Evolutionary conservation across 495 filamentous ascomycete genomes (phyloP), one percentile per base, ranked within the genome.

Genomic region (Articulospora tetracladia): DNA sequence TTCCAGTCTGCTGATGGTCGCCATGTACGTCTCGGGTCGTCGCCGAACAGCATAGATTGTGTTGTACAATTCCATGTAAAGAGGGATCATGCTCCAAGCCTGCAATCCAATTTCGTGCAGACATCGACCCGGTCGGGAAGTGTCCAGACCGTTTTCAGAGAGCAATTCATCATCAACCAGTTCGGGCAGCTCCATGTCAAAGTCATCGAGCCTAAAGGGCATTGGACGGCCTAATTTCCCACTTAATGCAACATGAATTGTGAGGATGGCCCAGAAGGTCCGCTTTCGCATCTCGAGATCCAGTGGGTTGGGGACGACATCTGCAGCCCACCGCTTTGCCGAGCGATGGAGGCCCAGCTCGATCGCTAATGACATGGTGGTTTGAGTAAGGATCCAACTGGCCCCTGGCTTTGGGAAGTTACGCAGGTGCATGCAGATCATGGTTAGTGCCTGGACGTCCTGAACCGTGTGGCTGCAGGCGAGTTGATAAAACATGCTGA

Each of bases 321-420:
- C 75, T 0, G 80, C 72, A 1, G 77, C 72, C 80, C 83, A 84
- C 48, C 77, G 81, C 61, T 85, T 89, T 26, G 79, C 77, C 11
- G 86, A 89, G 25, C 90, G 77, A 68, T 93, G 90, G 0, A 92
- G 70, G 30, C 88, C 87, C 46, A 90, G 68, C 63, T 92, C 89
- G 53, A 92, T 76, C 28, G 87, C 88, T 56, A 87, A 71, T 32
- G 79, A 76, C 24, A 90, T 73, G 10, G 86, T 81, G 47, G 78
- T 80, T 55, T 77, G 79, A 32, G 80, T 80, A 41, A 90, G 73
- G 59, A 85, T 79, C 75, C 82, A 86, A 23, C 85, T 85, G 53
- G 86, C 85, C 24, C 86, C 88, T 25, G 90, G 89, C 64, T 91
- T 90, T n/a, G 90, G 88, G 55, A 91, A 88, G 62, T 82, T 86